Base-by-base conservation (phyloP, 805 yeast genomes). In the Wickerhamia fluorescens region DNA sequence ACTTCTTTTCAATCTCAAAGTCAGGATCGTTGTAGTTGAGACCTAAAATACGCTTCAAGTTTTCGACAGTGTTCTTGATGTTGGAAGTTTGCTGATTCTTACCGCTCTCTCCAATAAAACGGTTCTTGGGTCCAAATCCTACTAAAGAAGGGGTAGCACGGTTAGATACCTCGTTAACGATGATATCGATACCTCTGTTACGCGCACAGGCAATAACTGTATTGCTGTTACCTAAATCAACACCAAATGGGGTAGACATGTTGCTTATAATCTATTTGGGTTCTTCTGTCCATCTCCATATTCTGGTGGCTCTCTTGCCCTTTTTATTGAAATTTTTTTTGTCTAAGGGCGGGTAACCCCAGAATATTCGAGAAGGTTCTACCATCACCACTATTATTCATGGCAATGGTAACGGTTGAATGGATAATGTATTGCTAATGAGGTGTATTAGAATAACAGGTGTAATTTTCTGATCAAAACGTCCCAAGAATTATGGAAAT, bases 101-200 rank as follows among this genome's bases (percentile, higher is more conserved):
- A 52, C 95, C 98, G 30, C 83, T 51, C 68, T 92, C 99, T 56
- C 99, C 99, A 45, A 92, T 76, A 54, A 75, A 78, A 68, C 99
- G 79, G 73, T 75, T 79, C 66, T 83, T 85, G 42, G 53, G 56
- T 45, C 96, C 96, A 48, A 92, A 92, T 19, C 96, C 97, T 45
- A 92, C 92, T 43, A 85, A 59, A 5, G 75, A 55, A 42, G 99
- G 98, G 19, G 99, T 92, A 44, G 94, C 62, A 65, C 99, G 82
- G 80, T 92, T 92, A 34, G 97, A 88, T 27, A 92, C 97, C 66
- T 92, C 99, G 59, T 92, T 92, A 66, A 92, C 97, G 51, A 92
- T 85, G 51, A 92, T 80, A 62, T 92, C 99, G 56, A 92, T 92
- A 56, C 97, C 97, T 71, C 97, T 80, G 77, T 89, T 92, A 61